A percentile compares a stretch with the other conserved stretches of the same genome.
These are phyloP conservation scores for Colletotrichum acutatum DNA, from an alignment of 2,329 filamentous ascomycete genomes.

Conservation along the genomic window DNA sequence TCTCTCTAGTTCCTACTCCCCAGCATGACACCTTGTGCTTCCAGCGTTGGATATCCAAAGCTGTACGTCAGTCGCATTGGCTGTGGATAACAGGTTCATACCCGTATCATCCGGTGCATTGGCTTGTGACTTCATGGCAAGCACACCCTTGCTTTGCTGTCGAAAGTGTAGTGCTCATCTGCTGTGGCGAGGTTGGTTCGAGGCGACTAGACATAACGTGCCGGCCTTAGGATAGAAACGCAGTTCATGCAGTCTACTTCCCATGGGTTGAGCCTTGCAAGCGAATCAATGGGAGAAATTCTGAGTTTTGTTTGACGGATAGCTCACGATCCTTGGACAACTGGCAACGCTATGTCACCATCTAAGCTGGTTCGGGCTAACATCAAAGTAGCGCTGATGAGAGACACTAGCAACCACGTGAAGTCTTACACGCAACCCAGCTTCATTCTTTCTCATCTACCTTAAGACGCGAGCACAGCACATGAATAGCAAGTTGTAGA, in stretches of 20 bases:
- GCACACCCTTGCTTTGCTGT: neutral
- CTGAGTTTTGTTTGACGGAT: neutral
- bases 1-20: neutral
- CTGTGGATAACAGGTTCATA: neutral
- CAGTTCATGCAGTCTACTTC: neutral
- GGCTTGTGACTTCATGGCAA: neutral
- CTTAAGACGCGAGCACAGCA: conserved; percentile 13
- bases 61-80: neutral
- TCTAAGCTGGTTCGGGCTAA: conserved; percentile 3
- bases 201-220: neutral
- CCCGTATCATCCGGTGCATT: neutral
- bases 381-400: conserved; percentile 10
- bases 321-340: conserved; percentile 15
- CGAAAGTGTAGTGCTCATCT: neutral
- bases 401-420: conserved; percentile 12
- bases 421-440: neutral
- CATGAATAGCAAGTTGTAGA: neutral
- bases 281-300: neutral
- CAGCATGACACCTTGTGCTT: neutral
- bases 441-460: neutral
- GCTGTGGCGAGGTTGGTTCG: neutral
- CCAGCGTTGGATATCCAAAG: neutral
- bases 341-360: conserved; percentile 20
- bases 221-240: neutral
- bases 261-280: neutral